These are phyloP conservation scores for Boechera stricta DNA, from an alignment of 345 rosid species.

Conservation along the genomic window DNA sequence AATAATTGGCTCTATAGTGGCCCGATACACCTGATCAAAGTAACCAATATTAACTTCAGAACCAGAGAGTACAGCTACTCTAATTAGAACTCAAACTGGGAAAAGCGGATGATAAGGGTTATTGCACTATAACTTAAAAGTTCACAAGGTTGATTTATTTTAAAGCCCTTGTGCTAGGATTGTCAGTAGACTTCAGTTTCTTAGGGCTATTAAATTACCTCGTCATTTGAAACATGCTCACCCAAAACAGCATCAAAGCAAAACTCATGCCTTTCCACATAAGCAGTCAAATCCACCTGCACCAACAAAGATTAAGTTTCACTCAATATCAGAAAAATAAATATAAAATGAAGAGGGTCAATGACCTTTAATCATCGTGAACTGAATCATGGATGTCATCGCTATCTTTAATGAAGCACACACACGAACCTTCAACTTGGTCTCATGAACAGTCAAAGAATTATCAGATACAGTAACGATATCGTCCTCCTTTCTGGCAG, in stretches of 20 bases:
- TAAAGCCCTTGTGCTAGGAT: not conserved
- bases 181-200: not conserved
- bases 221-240: constrained; percentile 82
- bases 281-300: constrained; percentile 99
- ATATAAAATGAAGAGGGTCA: constrained; percentile 30
- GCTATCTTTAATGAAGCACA: constrained; percentile 24
- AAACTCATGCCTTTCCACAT: constrained; percentile 96
- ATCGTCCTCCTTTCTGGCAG: constrained; percentile 91
- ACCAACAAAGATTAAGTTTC: constrained; percentile 45
- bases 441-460: constrained; percentile 82
- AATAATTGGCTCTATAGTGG: constrained; percentile 90
- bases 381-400: constrained; percentile 42
- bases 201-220: constrained; percentile 56
- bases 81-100: constrained; percentile 9
- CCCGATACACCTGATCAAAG: constrained; percentile 74
- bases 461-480: constrained; percentile 76
- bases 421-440: constrained; percentile 87
- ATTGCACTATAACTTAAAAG: not conserved
- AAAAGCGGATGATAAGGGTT: not conserved
- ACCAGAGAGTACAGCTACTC: not conserved
- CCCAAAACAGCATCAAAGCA: constrained; percentile 98
- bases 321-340: constrained; percentile 34
- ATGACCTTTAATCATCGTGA: constrained; percentile 30
- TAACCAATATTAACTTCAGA: constrained; percentile 2
- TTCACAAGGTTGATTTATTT: not conserved